Percentiles rank a stretch among this genome's conserved stretches.
Evolutionary conservation across 2,329 filamentous ascomycete species (phyloP).

Genomic region (Aspergillus sp.): DNA sequence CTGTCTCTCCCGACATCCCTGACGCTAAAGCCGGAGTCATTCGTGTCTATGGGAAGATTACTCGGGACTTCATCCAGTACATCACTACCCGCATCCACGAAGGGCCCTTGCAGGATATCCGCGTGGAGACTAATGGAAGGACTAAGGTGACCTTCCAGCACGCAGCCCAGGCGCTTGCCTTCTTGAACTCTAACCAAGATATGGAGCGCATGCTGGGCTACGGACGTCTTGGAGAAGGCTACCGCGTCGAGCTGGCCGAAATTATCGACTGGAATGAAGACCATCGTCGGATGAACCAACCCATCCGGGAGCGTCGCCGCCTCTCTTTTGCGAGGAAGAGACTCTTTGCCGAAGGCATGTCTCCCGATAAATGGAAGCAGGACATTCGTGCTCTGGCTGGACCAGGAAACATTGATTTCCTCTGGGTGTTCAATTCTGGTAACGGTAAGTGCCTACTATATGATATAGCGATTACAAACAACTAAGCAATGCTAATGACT

Average conservation of each 20-base stretch:
- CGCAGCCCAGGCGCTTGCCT: conserved; percentile 36
- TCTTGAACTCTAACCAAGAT: conserved; percentile 36
- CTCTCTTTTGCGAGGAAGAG: conserved; percentile 45
- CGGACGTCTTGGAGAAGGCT: conserved; percentile 38
- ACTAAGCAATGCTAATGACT: conserved; percentile 15
- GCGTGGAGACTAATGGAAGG: conserved; percentile 32
- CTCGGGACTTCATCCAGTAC: conserved; percentile 29
- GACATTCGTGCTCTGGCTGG: conserved; percentile 40
- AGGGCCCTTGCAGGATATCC: conserved; percentile 44
- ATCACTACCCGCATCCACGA: conserved; percentile 42
- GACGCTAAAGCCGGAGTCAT: conserved; percentile 35
- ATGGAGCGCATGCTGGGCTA: conserved; percentile 30
- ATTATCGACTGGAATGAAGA: conserved; percentile 39
- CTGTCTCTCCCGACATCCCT: conserved; percentile 16
- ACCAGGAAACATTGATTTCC: conserved; percentile 40
- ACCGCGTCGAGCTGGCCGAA: conserved; percentile 31
- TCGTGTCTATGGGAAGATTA: conserved; percentile 26
- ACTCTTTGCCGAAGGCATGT: conserved; percentile 39
- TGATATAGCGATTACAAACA: background rate
- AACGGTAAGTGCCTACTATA: conserved; percentile 37
- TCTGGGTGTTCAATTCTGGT: conserved; percentile 47
- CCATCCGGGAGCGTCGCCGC: conserved; percentile 42
- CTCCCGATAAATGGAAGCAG: conserved; percentile 37
- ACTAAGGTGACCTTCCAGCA: conserved; percentile 44
- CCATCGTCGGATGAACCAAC: conserved; percentile 38